Evolutionary conservation across 352 stramenopile species (phyloP), one percentile per base, ranked within the genome.

Genomic region (Thalassiosira sp.): DNA sequence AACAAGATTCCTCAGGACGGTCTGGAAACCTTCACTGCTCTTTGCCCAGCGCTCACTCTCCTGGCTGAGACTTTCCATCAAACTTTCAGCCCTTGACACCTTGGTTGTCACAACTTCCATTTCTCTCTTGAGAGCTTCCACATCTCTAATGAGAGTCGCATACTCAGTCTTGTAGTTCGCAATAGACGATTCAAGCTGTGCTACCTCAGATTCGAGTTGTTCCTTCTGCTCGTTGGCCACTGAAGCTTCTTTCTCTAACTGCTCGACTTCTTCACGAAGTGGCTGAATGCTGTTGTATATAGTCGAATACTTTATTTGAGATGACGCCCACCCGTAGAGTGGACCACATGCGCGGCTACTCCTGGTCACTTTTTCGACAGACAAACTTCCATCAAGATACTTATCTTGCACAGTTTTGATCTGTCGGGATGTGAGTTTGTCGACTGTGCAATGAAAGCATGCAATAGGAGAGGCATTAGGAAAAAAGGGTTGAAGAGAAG

Each of bases 201-300:
- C 90, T 15, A 99, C 95, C 60, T 97, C 96, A n/a, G 77, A 88
- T 75, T 97, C 95, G 2, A 97, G 90, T 27, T 90, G 86, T 54
- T 97, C 90, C 64, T 98, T 98, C 69, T 97, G 85, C 42, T 96
- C 83, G 28, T 95, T 94, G 35, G 99, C 84, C 72, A 95, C 90
- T 18, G 94, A 86, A 1, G 95, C 97, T 72, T 97, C 96, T 37
- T 98, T 89, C 52, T 99, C 93, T n/a, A 99, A 85, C 25, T 92
- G 79, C 60, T 97, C 94, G n/a, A 99, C 97, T 86, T 99, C 97
- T 53, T 99, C 94, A 51, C 97, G 92, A 54, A 99, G 84, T 5
- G 98, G 98, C 86, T 99, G 95, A 65, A 99, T 98, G 52, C 95
- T 96, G 82, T 98, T 97, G 65, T 99, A 92, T 72, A 99, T 99